Evolutionary conservation across 164 flowering plant species (phyloP).

Genomic region (Paratinospora sagittata): DNA sequence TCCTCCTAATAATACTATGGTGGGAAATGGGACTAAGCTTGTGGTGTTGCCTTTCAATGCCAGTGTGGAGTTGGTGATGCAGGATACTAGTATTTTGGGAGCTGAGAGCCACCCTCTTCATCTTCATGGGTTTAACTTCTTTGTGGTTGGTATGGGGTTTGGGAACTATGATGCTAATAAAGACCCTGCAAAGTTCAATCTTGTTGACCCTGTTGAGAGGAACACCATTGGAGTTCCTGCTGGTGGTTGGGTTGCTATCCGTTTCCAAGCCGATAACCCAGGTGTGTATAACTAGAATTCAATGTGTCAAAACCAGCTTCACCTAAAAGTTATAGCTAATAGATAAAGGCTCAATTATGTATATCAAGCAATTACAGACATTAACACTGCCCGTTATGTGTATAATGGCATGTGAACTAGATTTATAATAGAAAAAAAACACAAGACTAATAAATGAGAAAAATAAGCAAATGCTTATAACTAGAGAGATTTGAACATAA

Average conservation of each 20-base stretch:
- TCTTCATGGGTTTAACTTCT: conserved; percentile 11
- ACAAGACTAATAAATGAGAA: no score
- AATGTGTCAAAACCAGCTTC: no score
- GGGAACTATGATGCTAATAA: conserved; percentile 2
- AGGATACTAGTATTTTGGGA: conserved; percentile 3
- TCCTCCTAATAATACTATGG: conserved; percentile 5
- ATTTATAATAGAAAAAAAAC: no score
- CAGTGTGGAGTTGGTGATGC: conserved; percentile 5
- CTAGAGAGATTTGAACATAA: no score
- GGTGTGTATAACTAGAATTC: not conserved
- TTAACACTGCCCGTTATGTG: no score
- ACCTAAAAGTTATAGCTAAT: no score
- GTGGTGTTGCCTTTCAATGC: conserved; percentile 5
- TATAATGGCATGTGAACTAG: no score
- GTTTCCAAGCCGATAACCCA: conserved; percentile 9
- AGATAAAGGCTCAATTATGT: no score
- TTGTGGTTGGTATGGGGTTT: conserved; percentile 3
- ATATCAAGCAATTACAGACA: no score
- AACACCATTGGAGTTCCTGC: conserved; percentile 5
- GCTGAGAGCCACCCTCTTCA: conserved; percentile 10
- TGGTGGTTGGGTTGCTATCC: conserved; percentile 6
- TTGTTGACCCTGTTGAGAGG: conserved; percentile 8
- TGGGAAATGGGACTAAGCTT: conserved; percentile 1
- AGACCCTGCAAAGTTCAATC: conserved; percentile 6
- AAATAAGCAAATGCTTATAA: no score